Percentiles rank a stretch among this genome's conserved stretches.
Conservation (phyloP, 805 yeast species). For the Teunomyces barrocoloradensis region DNA sequence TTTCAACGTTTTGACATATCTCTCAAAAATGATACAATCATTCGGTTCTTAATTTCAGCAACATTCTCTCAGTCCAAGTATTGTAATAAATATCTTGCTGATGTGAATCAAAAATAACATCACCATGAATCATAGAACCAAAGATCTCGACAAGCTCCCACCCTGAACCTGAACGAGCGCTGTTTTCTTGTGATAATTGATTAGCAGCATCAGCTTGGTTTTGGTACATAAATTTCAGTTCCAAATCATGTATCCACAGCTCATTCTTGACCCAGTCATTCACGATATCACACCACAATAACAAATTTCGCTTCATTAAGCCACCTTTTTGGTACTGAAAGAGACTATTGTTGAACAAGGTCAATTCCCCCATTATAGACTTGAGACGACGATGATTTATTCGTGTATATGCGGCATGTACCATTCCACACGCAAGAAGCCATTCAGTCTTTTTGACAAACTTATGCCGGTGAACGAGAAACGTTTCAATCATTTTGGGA, state of each 20-base stretch:
- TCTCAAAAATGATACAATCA: too few species aligned
- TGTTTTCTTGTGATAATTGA: constrained; percentile 21
- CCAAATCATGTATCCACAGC: constrained; percentile 61
- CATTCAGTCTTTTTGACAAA: constrained; percentile 58
- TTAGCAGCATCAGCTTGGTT: constrained; percentile 21
- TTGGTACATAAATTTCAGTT: constrained; percentile 40
- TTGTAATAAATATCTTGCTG: constrained; percentile 30
- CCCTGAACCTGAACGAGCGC: constrained; percentile 31
- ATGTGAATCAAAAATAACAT: constrained; percentile 25
- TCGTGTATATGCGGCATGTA: constrained; percentile 55
- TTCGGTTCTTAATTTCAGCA: not conserved
- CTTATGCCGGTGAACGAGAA: constrained; percentile 47
- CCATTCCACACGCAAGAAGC: constrained; percentile 67
- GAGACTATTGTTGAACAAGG: constrained; percentile 49
- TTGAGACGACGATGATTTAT: constrained; percentile 48
- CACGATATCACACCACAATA: constrained; percentile 52
- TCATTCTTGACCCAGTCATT: constrained; percentile 53
- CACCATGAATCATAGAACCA: constrained; percentile 37
- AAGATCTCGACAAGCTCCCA: constrained; percentile 27
- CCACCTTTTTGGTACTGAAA: constrained; percentile 55
- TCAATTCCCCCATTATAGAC: constrained; percentile 47
- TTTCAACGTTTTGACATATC: too few species aligned
- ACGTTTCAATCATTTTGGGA: constrained; percentile 48
- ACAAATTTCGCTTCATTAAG: constrained; percentile 46
- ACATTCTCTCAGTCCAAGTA: constrained; percentile 24